A percentile compares a stretch with the other conserved stretches of the same genome.
Evolutionary conservation across 2,329 filamentous ascomycete genomes (phyloP).

Genomic region (Scedosporium apiospermum): DNA sequence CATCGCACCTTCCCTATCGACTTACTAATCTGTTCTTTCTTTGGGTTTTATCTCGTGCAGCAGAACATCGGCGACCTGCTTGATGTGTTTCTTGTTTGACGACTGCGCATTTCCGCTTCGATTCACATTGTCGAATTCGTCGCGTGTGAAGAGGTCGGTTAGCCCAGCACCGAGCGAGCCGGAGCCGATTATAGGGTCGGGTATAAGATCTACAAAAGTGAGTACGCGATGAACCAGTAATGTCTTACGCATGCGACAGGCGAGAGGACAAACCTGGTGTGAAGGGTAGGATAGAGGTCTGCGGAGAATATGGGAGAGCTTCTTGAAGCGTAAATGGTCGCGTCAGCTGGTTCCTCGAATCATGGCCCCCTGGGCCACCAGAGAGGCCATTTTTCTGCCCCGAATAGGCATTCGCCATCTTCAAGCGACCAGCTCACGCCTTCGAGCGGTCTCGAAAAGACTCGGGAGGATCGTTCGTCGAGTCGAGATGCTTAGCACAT

Average conservation of each 20-base stretch:
- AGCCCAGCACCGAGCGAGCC: constrained; percentile 43
- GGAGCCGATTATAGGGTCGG: constrained; percentile 51
- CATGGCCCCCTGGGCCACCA: neutral
- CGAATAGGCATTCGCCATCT: constrained; percentile 3
- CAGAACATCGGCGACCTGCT: constrained; percentile 64
- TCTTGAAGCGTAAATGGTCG: constrained; percentile 59
- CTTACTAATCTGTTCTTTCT: constrained; percentile 61
- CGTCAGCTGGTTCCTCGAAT: neutral
- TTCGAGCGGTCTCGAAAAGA: neutral
- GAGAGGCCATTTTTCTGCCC: constrained; percentile 1
- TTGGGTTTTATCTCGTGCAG: constrained; percentile 63
- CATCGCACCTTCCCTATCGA: neutral
- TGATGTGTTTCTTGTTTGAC: constrained; percentile 54
- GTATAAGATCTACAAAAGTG: constrained; percentile 47
- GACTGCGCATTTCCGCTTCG: constrained; percentile 52
- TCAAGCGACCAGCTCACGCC: neutral
- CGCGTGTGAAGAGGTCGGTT: constrained; percentile 37
- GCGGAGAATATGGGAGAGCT: constrained; percentile 72
- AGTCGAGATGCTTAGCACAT: neutral
- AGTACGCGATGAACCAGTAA: constrained; percentile 1
- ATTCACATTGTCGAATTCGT: constrained; percentile 60
- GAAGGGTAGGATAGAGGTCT: constrained; percentile 72
- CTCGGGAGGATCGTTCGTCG: neutral
- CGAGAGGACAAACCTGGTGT: constrained; percentile 48
- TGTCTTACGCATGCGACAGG: neutral